Evolutionary conservation across 2,329 filamentous ascomycete genomes (phyloP), one percentile per base, ranked within the genome.

Genomic region (Aspergillus sp.): DNA sequence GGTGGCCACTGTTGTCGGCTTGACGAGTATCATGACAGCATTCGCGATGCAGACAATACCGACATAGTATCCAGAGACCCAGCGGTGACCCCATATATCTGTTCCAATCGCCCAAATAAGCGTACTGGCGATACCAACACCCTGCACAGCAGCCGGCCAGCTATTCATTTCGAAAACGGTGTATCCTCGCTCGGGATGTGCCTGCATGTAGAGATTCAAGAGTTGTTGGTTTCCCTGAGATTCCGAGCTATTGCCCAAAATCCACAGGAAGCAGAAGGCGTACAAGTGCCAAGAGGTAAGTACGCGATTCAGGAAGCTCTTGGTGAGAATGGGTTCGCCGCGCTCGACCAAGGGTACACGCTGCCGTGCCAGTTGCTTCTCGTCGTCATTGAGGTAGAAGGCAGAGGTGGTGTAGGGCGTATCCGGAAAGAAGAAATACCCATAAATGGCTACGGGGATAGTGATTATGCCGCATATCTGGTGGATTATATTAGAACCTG

Each of bases 211-310:
- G 1, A 84, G 64, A 0, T 77, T 73, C 1, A 84, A 65, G 2
- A 90, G 76, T 0, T 84, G 77, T 69, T 91, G 90, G 21, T 82
- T 81, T 54, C 82, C 85, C 70, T 90, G 90, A 0, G 86, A 88
- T 68, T 91, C 88, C 0, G 86, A 87, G 67, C 90, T 86, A 37
- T 87, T 86, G 0, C 87, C 87, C 40, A 91, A 85, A 62, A 88
- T 82, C 72, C 71, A 75, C 2, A 75, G 64, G 23, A 73, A 65
- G 17, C 72, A 69, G 46, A 75, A 75, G 2, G 64, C 70, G 62
- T 72, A 75, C 64, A 68, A 73, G 55, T 74, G 70, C 71, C 71
- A 75, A 9, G 69, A 68, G 15, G 61, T 64, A 55, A 75, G 70
- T 44, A 74, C 57, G 9, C 64, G 63, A 45, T 70, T 72, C 35